Conservation (phyloP, 2,329 filamentous ascomycete genomes). For the Cordyceps cateniannulata region DNA sequence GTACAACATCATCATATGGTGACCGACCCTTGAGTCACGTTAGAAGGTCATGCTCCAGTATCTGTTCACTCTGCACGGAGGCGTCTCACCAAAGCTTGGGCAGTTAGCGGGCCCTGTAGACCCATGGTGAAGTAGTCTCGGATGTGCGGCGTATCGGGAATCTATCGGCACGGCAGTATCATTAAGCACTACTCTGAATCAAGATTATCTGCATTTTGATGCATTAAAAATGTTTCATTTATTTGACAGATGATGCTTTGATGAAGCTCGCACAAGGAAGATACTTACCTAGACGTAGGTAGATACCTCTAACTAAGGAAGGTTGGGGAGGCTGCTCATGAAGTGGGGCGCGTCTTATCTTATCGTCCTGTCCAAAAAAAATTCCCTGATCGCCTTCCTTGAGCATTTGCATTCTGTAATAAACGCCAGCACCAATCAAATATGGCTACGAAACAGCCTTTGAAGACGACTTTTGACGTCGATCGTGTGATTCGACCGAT, state of each 20-base stretch:
- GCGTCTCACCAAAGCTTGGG: slow-evolving; percentile 45
- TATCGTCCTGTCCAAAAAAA: slow-evolving; percentile 13
- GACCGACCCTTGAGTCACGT: slow-evolving; percentile 43
- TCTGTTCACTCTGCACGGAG: not conserved
- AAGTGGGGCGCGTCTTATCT: slow-evolving; percentile 9
- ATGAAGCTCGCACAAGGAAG: not conserved
- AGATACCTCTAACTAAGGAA: too few species aligned
- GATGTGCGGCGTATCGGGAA: not conserved
- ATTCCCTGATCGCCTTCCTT: not conserved
- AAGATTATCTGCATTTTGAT: not conserved
- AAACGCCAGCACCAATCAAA: slow-evolving; percentile 14
- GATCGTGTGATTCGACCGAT: slow-evolving; percentile 82
- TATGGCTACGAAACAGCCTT: slow-evolving; percentile 56
- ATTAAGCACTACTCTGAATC: not conserved
- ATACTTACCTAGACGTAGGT: not conserved
- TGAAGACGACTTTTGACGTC: slow-evolving; percentile 86
- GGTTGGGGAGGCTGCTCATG: not conserved
- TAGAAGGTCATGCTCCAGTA: not conserved
- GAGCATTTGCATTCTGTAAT: not conserved
- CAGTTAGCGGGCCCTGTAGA: slow-evolving; percentile 49
- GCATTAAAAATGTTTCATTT: slow-evolving; percentile 13
- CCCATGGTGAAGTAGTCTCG: slow-evolving; percentile 34
- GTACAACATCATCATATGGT: slow-evolving; percentile 52
- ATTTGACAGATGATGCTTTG: not conserved
- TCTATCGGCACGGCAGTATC: not conserved